Evolutionary conservation across 1,284 basidiomycete genomes (phyloP).

Genomic region (Malassezia restricta): DNA sequence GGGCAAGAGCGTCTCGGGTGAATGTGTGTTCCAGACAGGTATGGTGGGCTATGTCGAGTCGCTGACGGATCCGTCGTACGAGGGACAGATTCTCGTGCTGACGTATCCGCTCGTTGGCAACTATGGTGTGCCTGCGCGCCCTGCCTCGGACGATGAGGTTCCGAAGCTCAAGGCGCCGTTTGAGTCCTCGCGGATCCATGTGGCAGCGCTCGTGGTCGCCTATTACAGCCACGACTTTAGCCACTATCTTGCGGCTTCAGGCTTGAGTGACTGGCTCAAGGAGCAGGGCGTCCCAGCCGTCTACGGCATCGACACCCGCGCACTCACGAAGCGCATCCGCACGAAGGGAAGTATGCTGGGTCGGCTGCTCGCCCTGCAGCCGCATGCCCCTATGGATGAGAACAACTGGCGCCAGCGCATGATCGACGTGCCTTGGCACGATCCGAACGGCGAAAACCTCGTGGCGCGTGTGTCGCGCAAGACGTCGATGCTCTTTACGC

Average conservation of each 20-base stretch:
- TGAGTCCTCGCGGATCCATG: slow-evolving; percentile 87
- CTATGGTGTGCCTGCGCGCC: slow-evolving; percentile 86
- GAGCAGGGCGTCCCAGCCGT: slow-evolving; percentile 90
- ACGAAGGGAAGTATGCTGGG: slow-evolving; percentile 80
- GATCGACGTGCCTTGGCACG: slow-evolving; percentile 66
- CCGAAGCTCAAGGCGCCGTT: slow-evolving; percentile 52
- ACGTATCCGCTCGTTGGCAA: slow-evolving; percentile 96
- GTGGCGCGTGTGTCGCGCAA: slow-evolving; percentile 74
- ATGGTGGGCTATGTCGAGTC: slow-evolving; percentile 99
- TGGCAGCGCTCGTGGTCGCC: slow-evolving; percentile 80
- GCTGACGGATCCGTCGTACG: slow-evolving; percentile 94
- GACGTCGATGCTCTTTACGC: slow-evolving; percentile 58
- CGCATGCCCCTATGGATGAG: slow-evolving; percentile 16
- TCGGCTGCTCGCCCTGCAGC: slow-evolving; percentile 44
- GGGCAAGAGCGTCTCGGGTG: slow-evolving; percentile 80
- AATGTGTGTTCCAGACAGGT: slow-evolving; percentile 99
- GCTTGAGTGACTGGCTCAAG: slow-evolving; percentile 82
- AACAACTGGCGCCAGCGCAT: slow-evolving; percentile 68
- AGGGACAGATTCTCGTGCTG: slow-evolving; percentile 91
- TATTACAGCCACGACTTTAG: slow-evolving; percentile 83
- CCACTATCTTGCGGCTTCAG: slow-evolving; percentile 83
- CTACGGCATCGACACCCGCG: slow-evolving; percentile 91
- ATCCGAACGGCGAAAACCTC: slow-evolving; percentile 81
- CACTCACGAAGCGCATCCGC: slow-evolving; percentile 87
- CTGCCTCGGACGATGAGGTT: slow-evolving; percentile 10